Evolutionary conservation across 2,329 filamentous ascomycete genomes (phyloP).

Genomic region (Fusarium coicis): DNA sequence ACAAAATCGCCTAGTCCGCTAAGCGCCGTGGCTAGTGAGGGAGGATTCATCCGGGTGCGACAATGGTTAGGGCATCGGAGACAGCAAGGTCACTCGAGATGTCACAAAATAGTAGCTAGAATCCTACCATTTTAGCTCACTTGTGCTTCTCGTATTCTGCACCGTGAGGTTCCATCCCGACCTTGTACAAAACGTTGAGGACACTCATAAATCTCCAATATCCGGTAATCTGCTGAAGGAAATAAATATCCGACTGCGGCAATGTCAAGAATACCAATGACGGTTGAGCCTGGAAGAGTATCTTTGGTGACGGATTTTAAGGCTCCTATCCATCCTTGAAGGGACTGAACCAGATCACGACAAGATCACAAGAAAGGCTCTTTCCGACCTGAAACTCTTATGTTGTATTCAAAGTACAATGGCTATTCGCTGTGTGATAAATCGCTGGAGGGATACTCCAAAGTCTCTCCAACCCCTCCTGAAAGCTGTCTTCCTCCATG

Average conservation of each 20-base stretch:
- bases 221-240: rapidly evolving
- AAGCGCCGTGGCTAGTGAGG: not conserved
- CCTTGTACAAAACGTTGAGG: no score
- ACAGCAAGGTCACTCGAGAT: not conserved
- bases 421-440: not conserved
- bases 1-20: not conserved
- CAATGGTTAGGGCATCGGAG: not conserved
- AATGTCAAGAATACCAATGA: not conserved
- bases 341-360: rapidly evolving
- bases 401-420: not conserved
- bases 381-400: rapidly evolving
- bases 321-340: not conserved
- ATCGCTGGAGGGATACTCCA: not conserved
- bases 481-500: not conserved
- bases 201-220: no score
- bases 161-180: rapidly evolving
- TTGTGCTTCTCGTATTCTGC: not conserved
- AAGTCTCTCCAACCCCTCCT: not conserved
- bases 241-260: rapidly evolving
- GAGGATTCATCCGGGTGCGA: not conserved
- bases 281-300: not conserved
- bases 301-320: not conserved
- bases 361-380: not conserved
- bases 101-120: not conserved
- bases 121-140: not conserved